These are phyloP conservation scores for Coemansia sp. DNA, from an alignment of 192 early-diverging fungal genomes.

Conservation along the genomic window DNA sequence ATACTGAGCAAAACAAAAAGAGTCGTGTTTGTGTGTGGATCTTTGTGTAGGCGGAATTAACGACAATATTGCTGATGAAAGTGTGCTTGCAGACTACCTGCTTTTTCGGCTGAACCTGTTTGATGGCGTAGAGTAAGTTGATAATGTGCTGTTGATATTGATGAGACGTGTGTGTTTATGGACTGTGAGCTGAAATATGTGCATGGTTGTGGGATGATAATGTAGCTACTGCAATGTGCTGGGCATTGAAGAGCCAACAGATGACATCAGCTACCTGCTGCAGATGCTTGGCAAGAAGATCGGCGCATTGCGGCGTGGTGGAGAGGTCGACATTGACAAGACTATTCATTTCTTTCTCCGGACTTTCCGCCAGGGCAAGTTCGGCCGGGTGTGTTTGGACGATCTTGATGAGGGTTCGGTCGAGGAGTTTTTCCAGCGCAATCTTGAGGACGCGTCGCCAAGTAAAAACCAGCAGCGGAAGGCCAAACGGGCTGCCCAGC, in stretches of 20 bases:
- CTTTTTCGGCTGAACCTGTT: constrained; percentile 78
- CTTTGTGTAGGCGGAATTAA: constrained; percentile 67
- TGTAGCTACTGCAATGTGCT: constrained; percentile 58
- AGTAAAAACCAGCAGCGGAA: constrained; percentile 51
- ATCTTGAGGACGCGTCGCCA: constrained; percentile 18
- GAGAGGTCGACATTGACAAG: constrained; percentile 62
- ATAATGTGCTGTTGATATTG: neutral
- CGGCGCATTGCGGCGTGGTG: constrained; percentile 65
- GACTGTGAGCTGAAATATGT: constrained; percentile 8
- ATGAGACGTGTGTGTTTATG: neutral
- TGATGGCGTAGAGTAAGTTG: constrained; percentile 53
- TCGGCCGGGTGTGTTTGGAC: constrained; percentile 83
- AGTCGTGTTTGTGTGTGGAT: constrained; percentile 9
- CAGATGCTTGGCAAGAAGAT: constrained; percentile 64
- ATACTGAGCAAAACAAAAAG: neutral
- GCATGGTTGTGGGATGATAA: neutral
- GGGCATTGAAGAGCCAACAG: constrained; percentile 64
- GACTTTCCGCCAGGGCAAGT: constrained; percentile 77
- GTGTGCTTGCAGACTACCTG: constrained; percentile 87
- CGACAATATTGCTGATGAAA: constrained; percentile 77
- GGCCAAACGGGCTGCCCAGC: constrained; percentile 41
- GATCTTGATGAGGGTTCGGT: constrained; percentile 60
- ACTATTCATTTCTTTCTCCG: constrained; percentile 73
- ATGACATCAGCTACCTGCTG: constrained; percentile 68
- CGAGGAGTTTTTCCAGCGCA: constrained; percentile 51